phyloP scores from a whole-genome alignment of 2,329 filamentous ascomycete genomes.

The Esteya vermicola region DNA sequence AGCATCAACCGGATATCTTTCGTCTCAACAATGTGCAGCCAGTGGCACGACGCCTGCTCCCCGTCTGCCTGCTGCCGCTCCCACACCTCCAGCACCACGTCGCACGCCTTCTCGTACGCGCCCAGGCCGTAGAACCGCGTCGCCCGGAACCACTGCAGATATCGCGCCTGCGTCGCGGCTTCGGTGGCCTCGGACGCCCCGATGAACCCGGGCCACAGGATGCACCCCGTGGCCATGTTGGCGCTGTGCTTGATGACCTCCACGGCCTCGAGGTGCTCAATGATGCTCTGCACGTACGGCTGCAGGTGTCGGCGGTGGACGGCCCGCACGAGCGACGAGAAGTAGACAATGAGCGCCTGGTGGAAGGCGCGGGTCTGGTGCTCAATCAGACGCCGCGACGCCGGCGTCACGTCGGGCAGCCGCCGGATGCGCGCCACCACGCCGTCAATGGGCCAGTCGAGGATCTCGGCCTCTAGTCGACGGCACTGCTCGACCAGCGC shows the following conservation, averaged over 20 bases:
- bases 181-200: neutral
- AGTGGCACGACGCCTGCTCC: neutral
- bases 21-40: neutral
- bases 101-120: neutral
- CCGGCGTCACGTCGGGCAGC: neutral
- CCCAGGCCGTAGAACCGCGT: neutral
- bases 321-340: neutral
- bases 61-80: neutral
- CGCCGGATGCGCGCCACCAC: neutral
- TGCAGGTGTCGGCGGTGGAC: neutral
- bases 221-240: neutral
- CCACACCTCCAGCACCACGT: conserved; percentile 1
- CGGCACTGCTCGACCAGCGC: neutral
- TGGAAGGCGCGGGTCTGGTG: conserved; percentile 1
- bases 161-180: neutral
- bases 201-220: conserved; percentile 1
- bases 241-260: neutral
- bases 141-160: neutral
- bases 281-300: neutral
- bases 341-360: conserved; percentile 1
- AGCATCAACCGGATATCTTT: neutral
- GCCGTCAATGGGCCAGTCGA: neutral
- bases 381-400: neutral
- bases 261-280: neutral
- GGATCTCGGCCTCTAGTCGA: neutral